Conservation (phyloP, 2,329 filamentous ascomycete species). For the Kalaharituber pfeilii region DNA sequence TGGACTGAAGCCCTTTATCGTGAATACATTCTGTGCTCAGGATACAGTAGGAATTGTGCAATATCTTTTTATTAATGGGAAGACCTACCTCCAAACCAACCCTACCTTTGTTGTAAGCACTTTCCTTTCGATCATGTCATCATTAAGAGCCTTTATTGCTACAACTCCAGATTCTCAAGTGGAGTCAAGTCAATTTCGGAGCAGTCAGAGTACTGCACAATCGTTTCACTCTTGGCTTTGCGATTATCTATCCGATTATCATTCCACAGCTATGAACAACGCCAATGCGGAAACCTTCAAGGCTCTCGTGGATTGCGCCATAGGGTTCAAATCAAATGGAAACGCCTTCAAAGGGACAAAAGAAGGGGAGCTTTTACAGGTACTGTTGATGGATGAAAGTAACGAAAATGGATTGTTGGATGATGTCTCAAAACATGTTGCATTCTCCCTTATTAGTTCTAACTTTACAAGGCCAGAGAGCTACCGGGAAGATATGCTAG, state of each 20-base stretch:
- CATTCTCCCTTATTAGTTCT: constrained; percentile 54
- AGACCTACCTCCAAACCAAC: constrained; percentile 42
- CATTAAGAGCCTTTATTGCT: constrained; percentile 56
- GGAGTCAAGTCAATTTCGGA: constrained; percentile 64
- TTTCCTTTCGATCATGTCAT: constrained; percentile 59
- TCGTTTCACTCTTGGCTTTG: constrained; percentile 65
- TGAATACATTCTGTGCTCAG: constrained; percentile 72
- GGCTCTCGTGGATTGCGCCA: constrained; percentile 51
- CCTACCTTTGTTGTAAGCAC: constrained; percentile 70
- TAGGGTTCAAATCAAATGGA: constrained; percentile 47
- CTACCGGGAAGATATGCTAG: constrained; percentile 48
- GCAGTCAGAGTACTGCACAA: constrained; percentile 58
- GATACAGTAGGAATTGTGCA: constrained; percentile 75
- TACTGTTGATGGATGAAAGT: constrained; percentile 57
- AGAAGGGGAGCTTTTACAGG: constrained; percentile 66
- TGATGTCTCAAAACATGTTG: constrained; percentile 48
- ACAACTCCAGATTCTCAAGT: constrained; percentile 62
- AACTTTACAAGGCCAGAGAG: constrained; percentile 49
- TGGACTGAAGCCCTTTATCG: constrained; percentile 58
- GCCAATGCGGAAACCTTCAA: constrained; percentile 41
- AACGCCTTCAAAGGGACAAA: constrained; percentile 51
- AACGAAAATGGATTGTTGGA: constrained; percentile 48
- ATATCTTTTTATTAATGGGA: constrained; percentile 59
- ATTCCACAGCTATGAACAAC: constrained; percentile 34
- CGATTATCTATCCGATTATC: constrained; percentile 47